Evolutionary conservation across 2,329 filamentous ascomycete species (phyloP), one percentile per base, ranked within the genome.

Genomic region (Aspergillus chevalieri): DNA sequence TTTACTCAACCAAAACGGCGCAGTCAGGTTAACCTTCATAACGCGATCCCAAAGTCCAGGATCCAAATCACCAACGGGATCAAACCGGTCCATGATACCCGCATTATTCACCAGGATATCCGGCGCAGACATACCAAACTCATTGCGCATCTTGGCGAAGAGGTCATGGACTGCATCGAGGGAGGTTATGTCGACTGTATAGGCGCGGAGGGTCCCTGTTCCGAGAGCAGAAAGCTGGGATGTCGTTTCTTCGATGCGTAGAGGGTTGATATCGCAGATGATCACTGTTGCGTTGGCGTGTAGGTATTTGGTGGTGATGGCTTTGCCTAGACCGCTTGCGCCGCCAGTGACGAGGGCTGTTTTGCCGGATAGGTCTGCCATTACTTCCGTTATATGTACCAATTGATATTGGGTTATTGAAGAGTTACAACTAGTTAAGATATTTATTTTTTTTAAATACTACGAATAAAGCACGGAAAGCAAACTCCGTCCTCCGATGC

Each of bases 81-180:
- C 74, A 55, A 83, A 80, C 24, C 65, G 68, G 58, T 83, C 81
- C 68, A 80, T 78, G 43, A 83, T 70, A 19, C 76, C 81, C 8
- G 79, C 79, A 52, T 79, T 80, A 65, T 82, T 82, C 58, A 83
- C 64, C 4, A 84, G 67, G n/a, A 82, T 68, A 62, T 84, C 80
- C 15, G 81, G 62, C 26, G 26, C 26, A 2, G 26, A 30, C n/a
- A 69, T 67, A 24, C 71, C 72, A 52, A 77, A 79, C 17, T 53
- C 48, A 2, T 45, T 19, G 24, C 57, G 41, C 3, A 61, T 47
- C 60, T 67, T 55, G 4, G 61, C 53, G 47, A 76, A 72, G 0
- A 75, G 59, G 7, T 58, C 52, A 42, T 72, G 62, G 8, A 73
- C 62, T 21, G 66, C 67, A 0, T 53, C 52, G 10, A 64, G 59